Evolutionary conservation across 1,139 yeast genomes (phyloP).

Genomic region (Geotrichum bryndzae): DNA sequence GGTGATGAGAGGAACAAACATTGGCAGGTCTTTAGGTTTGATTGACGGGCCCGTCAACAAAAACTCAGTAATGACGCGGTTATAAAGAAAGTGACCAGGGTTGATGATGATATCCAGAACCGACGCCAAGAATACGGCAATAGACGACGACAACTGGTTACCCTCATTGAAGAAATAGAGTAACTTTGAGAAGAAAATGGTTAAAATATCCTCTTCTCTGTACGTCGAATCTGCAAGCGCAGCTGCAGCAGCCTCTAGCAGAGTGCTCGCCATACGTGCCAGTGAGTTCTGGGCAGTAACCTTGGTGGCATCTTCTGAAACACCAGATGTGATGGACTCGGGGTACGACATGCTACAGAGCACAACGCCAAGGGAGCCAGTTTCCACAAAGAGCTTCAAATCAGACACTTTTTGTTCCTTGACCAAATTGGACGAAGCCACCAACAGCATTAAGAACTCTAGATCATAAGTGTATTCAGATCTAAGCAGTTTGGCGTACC

Average conservation of each 20-base stretch:
- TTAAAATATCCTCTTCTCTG: constrained; percentile 55
- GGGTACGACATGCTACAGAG: constrained; percentile 42
- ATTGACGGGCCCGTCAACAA: constrained; percentile 47
- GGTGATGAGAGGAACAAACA: constrained; percentile 44
- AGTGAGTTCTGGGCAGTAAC: constrained; percentile 2
- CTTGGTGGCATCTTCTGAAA: background rate
- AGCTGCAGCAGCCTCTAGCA: constrained; percentile 14
- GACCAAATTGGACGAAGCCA: constrained; percentile 29
- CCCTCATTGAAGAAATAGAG: constrained; percentile 39
- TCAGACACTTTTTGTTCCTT: constrained; percentile 38
- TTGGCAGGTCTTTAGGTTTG: constrained; percentile 56
- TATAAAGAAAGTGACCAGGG: constrained; percentile 71
- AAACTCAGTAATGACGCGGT: constrained; percentile 45
- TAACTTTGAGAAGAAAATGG: constrained; percentile 56
- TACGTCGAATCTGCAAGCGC: constrained; percentile 33
- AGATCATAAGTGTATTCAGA: constrained; percentile 25
- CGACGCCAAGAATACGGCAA: constrained; percentile 47
- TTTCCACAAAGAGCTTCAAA: constrained; percentile 52
- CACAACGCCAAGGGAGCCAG: constrained; percentile 52
- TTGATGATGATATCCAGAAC: constrained; percentile 52
- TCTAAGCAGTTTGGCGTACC: constrained; percentile 14
- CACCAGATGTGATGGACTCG: constrained; percentile 1
- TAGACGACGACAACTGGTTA: constrained; percentile 36
- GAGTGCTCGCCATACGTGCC: constrained; percentile 8
- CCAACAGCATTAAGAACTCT: constrained; percentile 31